Base-by-base conservation (phyloP, 495 filamentous ascomycete genomes). In the Lasiosphaeria hispida region DNA sequence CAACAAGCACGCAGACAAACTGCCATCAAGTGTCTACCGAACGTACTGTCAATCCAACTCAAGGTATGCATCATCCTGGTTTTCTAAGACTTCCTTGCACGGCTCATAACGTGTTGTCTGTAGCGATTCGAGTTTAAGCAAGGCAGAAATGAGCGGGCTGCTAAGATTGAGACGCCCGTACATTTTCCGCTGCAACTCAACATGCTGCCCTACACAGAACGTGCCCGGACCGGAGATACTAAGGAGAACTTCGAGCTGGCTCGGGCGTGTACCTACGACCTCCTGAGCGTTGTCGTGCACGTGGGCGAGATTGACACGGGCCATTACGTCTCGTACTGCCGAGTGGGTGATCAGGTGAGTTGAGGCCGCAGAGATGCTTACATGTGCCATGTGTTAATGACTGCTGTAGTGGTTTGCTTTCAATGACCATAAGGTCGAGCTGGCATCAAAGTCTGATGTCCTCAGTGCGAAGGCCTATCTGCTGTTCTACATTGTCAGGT, bases 1-100 rank as follows among this genome's bases (percentile, higher is more conserved):
- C 83, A 89, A 67, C 83, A 87, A 56, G 90, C 89, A 2, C 88
- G 84, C 18, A 90, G 94, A 69, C 87, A 91, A 60, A 78, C 94
- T 33, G 85, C 83, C 47, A 87, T 97, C 53, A 87, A 87, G 66
- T 82, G 83, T 58, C 75, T 96, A 37, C 91, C 92, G 0, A 89
- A 90, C 19, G 90, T 96, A 18, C 73, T 96, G n/a, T 88, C 88
- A 54, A 91, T 97, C 69, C 92, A 96, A 63, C 77, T 97, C 33
- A 96, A 96, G 84, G 90, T 91, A 72, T 40, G 74, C 52, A 10
- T 37, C n/a, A n/a, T 9, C 38, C 10, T 34, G 37, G 10, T 30
- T 5, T 30, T 5, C 23, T 5, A 30, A 30, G 23, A 2, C 2
- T 11, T 10, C 39, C 17, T 2, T 49, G 6, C n/a, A 8, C 5